Base-by-base conservation (phyloP, 2,329 filamentous ascomycete genomes). In the Xylaria sp. region DNA sequence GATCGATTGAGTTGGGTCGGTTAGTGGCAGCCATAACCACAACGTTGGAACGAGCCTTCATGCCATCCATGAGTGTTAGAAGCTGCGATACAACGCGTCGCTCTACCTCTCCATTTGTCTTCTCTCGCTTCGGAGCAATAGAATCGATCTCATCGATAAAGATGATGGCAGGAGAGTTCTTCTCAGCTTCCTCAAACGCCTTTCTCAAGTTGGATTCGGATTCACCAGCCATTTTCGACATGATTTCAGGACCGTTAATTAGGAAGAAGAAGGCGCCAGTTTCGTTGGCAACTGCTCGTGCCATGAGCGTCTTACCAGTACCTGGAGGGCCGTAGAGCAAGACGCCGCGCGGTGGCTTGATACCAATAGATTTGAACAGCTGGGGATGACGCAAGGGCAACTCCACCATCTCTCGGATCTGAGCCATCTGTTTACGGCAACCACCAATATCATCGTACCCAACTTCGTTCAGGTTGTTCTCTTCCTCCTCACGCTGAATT, bases 171-270 rank as follows among this genome's bases (percentile, higher is more conserved):
- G 96, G 96, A 0, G 95, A 97, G 86, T 98, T 98, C 91, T 98
- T 98, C 87, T 98, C 95, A 51, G 96, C 96, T 85, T 98, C 96
- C 82, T 98, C 96, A 78, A 99, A 99, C n/a, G 96, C 96, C 85
- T 98, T 98, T 78, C 96, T 92, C 75, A 99, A 84, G 82, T 98
- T 98, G 69, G 95, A 98, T 83, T 98, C 96, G 68, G 96, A 98
- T 84, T 99, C 96, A 89, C 96, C 96, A 69, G 96, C 96, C 96
- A 98, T 98, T 90, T 98, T 98, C 68, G 95, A 98, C 96, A 99
- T 98, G 85, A 99, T 98, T 82, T 98, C 96, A 61, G 96, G 96
- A 73, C 96, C 95, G 84, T 98, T 98, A 89, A 99, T 98, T 72
- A 98, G 85, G 90, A 99, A 98, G 86, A 99, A 99, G 87, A 98